These are phyloP conservation scores for Leptosphaerulina australis DNA, from an alignment of 2,329 filamentous ascomycete genomes.

Conservation along the genomic window DNA sequence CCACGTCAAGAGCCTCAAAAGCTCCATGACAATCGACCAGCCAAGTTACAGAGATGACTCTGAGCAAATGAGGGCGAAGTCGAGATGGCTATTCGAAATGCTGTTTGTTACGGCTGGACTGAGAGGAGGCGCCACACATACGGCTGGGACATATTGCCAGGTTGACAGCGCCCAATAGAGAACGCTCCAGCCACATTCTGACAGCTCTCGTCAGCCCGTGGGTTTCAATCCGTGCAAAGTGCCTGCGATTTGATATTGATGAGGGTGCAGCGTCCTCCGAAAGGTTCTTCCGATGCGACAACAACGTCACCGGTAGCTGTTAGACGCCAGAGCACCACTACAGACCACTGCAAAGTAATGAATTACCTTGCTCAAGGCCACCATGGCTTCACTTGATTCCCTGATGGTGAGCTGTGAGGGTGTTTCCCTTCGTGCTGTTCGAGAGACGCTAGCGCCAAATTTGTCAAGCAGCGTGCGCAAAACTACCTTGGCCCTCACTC, in stretches of 20 bases:
- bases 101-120: background rate
- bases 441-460: constrained; percentile 41
- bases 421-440: constrained; percentile 13
- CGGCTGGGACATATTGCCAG: background rate
- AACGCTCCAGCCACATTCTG: background rate
- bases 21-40: background rate
- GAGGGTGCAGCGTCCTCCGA: background rate
- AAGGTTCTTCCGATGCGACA: constrained; percentile 6
- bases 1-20: too few relatives aligned
- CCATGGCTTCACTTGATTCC: constrained; percentile 9
- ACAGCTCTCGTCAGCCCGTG: background rate
- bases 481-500: constrained; percentile 36
- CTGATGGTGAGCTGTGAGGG: constrained; percentile 1
- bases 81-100: background rate
- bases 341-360: constrained; percentile 2
- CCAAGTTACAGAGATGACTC: background rate
- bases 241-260: constrained; percentile 1
- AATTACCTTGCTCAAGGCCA: background rate
- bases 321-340: constrained; percentile 9
- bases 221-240: background rate
- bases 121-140: background rate
- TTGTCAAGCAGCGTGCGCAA: constrained; percentile 37
- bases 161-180: background rate
- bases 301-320: constrained; percentile 12
- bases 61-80: background rate